Evolutionary conservation across 139 green algal genomes (phyloP).

Genomic region (Volvox reticuliferus): DNA sequence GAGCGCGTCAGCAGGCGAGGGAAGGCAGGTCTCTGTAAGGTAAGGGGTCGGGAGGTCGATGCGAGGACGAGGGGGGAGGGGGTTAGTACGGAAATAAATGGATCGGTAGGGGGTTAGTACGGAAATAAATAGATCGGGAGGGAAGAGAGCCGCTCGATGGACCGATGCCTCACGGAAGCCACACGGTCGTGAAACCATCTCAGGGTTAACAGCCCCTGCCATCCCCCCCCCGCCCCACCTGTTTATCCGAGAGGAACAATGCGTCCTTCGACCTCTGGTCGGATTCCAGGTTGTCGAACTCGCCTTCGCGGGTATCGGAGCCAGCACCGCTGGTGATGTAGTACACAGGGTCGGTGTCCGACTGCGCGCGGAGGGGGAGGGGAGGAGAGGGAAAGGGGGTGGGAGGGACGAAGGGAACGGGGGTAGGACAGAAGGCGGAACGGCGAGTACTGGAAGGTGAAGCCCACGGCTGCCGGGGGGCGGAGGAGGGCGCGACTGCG

Average conservation of each 20-base stretch:
- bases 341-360: slow-evolving; percentile 8
- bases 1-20: neutral
- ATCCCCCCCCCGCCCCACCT: neutral
- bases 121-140: too few relatives aligned
- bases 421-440: neutral
- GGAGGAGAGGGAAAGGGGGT: neutral
- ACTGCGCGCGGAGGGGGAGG: neutral
- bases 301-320: slow-evolving; percentile 16
- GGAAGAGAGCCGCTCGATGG: too few relatives aligned
- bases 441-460: neutral
- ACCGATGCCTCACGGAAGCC: too few relatives aligned
- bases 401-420: neutral
- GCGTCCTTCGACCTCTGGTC: neutral
- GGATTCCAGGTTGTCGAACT: slow-evolving; percentile 28
- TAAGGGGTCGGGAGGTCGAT: too few relatives aligned
- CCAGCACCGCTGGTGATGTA: slow-evolving; percentile 62
- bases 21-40: too few relatives aligned
- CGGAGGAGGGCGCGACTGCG: neutral
- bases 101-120: too few relatives aligned
- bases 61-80: too few relatives aligned
- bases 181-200: too few relatives aligned
- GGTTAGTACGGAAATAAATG: too few relatives aligned
- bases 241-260: slow-evolving; percentile 27
- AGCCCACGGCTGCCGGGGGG: too few relatives aligned
- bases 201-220: too few relatives aligned